Percentiles rank a stretch among this genome's conserved stretches.
Evolutionary conservation across 768 basidiomycete species (phyloP).

Genomic region (Mycena leptocephala): DNA sequence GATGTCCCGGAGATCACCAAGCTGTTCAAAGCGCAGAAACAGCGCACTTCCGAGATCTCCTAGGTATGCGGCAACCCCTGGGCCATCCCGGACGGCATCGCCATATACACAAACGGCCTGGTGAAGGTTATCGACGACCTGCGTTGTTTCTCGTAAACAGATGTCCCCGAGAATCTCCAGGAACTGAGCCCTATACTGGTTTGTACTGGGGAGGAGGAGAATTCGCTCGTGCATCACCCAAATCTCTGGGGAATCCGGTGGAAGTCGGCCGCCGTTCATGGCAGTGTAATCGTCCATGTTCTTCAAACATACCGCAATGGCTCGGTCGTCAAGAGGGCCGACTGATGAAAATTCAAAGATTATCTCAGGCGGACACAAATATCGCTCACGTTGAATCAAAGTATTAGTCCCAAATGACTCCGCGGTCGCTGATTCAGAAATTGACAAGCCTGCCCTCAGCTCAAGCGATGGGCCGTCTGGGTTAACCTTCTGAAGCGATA

Average conservation of each 20-base stretch:
- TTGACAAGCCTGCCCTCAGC: neutral
- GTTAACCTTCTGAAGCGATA: neutral
- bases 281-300: too few species aligned
- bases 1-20: too few species aligned
- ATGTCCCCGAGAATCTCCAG: neutral
- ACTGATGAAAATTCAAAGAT: neutral
- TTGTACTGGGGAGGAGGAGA: neutral
- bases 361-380: neutral
- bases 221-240: neutral
- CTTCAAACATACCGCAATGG: neutral
- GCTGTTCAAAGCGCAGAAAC: too few species aligned
- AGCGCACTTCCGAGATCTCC: neutral
- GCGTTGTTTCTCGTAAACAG: neutral
- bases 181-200: neutral
- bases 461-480: too few species aligned
- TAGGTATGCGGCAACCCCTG: neutral
- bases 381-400: neutral
- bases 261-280: neutral
- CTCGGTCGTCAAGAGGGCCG: neutral
- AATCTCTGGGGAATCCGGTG: neutral
- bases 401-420: neutral
- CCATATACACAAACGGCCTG: neutral
- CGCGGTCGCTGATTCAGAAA: neutral
- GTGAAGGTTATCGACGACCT: neutral
- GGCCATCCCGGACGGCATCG: conserved; percentile 4